phyloP scores from a whole-genome alignment of 129 eudicot species.

The carrot (Daucus carota) region DH1_v3.0 NC_030389.2:41355501-41356000 shows the following conservation, averaged over 20 bases:
- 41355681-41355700: too few species aligned
- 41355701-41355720: too few species aligned
- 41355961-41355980: background rate
- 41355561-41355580: too few species aligned
- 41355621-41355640: too few species aligned
- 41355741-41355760: conserved; percentile 64
- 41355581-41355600: too few species aligned
- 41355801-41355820: conserved; percentile 39
- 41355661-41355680: too few species aligned
- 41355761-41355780: conserved; percentile 53
- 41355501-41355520: too few species aligned
- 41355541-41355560: too few species aligned
- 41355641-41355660: too few species aligned
- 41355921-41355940: background rate
- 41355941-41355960: too few species aligned
- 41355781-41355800: conserved; percentile 84
- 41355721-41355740: conserved; percentile 78
- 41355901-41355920: conserved; percentile 19
- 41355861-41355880: conserved; percentile 97
- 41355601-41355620: too few species aligned
- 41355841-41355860: conserved; percentile 71
- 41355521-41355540: too few species aligned
- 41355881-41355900: conserved; percentile 78
- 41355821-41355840: conserved; percentile 38
- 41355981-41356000: background rate